Percentiles rank a stretch among this genome's conserved stretches.
Evolutionary conservation across 2,329 filamentous ascomycete species (phyloP).

Genomic region (Tolypocladium tropicale): DNA sequence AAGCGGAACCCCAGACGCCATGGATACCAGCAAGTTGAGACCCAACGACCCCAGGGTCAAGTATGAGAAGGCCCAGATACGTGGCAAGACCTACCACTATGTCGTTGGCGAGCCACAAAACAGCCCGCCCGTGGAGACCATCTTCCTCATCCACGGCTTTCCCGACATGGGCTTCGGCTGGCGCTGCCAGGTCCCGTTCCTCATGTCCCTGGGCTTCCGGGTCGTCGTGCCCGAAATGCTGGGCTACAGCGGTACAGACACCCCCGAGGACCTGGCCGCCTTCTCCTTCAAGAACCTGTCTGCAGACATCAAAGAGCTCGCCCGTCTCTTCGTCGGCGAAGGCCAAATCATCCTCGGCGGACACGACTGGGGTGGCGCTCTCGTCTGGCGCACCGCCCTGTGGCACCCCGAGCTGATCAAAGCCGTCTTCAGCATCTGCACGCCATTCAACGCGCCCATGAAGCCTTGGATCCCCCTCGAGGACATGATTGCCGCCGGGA

Average conservation of each 20-base stretch:
- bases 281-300: slow-evolving; percentile 66
- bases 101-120: slow-evolving; percentile 41
- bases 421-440: slow-evolving; percentile 72
- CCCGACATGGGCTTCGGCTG: slow-evolving; percentile 78
- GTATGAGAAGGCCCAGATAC: slow-evolving; percentile 51
- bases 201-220: slow-evolving; percentile 61
- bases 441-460: slow-evolving; percentile 54
- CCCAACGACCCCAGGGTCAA: slow-evolving; percentile 57
- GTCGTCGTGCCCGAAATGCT: slow-evolving; percentile 81
- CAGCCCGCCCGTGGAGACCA: slow-evolving; percentile 31
- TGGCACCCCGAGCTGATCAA: slow-evolving; percentile 64
- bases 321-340: slow-evolving; percentile 39
- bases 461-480: slow-evolving; percentile 45
- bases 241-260: slow-evolving; percentile 71
- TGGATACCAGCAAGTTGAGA: slow-evolving; percentile 52
- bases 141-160: slow-evolving; percentile 61
- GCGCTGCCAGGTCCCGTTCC: slow-evolving; percentile 76
- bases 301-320: slow-evolving; percentile 65
- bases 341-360: slow-evolving; percentile 68
- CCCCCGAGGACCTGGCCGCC: slow-evolving; percentile 47
- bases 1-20: slow-evolving; percentile 15
- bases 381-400: slow-evolving; percentile 65
- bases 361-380: slow-evolving; percentile 83
- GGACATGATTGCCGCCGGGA: slow-evolving; percentile 41
- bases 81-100: slow-evolving; percentile 62